Percentiles rank a stretch among this genome's conserved stretches.
These are phyloP conservation scores for Coleophoma crateriformis DNA, from an alignment of 2,329 filamentous ascomycete species.

Conservation along the genomic window DNA sequence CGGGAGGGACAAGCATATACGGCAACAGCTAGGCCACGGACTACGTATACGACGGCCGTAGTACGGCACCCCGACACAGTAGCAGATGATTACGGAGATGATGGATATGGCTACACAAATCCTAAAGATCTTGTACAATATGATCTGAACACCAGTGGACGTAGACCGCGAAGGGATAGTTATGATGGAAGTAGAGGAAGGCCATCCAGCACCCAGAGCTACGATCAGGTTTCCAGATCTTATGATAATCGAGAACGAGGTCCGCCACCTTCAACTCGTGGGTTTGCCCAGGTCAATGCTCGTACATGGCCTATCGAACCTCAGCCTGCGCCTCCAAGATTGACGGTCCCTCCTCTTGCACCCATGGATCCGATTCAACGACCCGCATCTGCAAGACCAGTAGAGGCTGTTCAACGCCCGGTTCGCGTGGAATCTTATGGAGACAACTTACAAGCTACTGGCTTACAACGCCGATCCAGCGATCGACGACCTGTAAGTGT, in stretches of 20 bases:
- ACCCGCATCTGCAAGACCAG: conserved; percentile 7
- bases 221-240: conserved; percentile 20
- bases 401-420: not conserved
- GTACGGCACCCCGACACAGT: conserved; percentile 35
- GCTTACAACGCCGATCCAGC: conserved; percentile 26
- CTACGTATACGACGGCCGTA: conserved; percentile 4
- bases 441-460: not conserved
- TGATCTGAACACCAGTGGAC: conserved; percentile 47
- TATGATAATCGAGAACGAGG: conserved; percentile 36
- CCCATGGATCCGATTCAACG: conserved; percentile 23
- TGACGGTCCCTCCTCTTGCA: conserved; percentile 31
- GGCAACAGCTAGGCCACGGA: conserved; percentile 15
- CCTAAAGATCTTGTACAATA: conserved; percentile 56
- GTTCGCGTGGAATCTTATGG: conserved; percentile 15
- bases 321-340: conserved; percentile 33
- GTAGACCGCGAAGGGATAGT: conserved; percentile 45
- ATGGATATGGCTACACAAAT: conserved; percentile 60
- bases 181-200: conserved; percentile 38
- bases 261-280: conserved; percentile 64
- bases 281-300: conserved; percentile 63
- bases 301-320: conserved; percentile 36
- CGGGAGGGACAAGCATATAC: conserved; percentile 18
- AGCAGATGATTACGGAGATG: conserved; percentile 48
- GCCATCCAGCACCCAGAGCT: conserved; percentile 22
- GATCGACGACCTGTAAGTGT: conserved; percentile 22